Percentiles rank a stretch among this genome's conserved stretches.
Conservation (phyloP, 495 filamentous ascomycete species). For the Aspergillus biplanus region DNA sequence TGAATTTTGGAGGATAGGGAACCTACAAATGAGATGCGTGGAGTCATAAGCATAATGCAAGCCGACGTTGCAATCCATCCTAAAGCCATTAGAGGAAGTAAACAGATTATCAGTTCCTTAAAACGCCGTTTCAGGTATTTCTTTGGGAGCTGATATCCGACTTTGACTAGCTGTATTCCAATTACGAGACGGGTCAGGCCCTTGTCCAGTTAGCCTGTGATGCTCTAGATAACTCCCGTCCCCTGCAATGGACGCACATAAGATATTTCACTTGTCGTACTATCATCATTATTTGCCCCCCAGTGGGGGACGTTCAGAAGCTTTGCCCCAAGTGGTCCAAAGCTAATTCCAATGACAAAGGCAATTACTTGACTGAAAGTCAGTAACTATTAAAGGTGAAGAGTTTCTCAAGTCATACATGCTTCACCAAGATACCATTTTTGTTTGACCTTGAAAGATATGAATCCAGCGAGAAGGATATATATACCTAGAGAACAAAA, state of each 20-base stretch:
- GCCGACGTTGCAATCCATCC: conserved; percentile 41
- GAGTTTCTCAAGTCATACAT: conserved; percentile 36
- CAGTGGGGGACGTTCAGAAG: conserved; percentile 51
- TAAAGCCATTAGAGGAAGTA: conserved; percentile 44
- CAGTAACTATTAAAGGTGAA: conserved; percentile 1
- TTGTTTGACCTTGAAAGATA: conserved; percentile 57
- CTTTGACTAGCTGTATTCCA: conserved; percentile 54
- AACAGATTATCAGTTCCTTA: conserved; percentile 39
- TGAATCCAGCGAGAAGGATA: conserved; percentile 46
- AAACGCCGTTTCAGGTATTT: conserved; percentile 34
- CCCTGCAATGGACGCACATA: conserved; percentile 32
- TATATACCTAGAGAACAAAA: conserved; percentile 33
- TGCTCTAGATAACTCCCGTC: conserved; percentile 1
- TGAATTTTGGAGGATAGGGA: neutral
- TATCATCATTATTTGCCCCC: conserved; percentile 40
- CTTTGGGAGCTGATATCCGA: conserved; percentile 39
- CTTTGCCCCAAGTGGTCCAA: conserved; percentile 54
- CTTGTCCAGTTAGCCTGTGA: conserved; percentile 22
- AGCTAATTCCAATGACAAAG: conserved; percentile 48
- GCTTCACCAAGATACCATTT: conserved; percentile 62
- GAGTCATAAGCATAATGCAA: conserved; percentile 42
- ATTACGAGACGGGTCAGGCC: conserved; percentile 56
- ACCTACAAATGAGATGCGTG: conserved; percentile 38
- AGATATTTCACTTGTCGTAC: conserved; percentile 46
- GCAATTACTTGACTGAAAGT: conserved; percentile 48